phyloP scores from a whole-genome alignment of 345 rosid genomes.

The Lumnitzera racemosa region DNA sequence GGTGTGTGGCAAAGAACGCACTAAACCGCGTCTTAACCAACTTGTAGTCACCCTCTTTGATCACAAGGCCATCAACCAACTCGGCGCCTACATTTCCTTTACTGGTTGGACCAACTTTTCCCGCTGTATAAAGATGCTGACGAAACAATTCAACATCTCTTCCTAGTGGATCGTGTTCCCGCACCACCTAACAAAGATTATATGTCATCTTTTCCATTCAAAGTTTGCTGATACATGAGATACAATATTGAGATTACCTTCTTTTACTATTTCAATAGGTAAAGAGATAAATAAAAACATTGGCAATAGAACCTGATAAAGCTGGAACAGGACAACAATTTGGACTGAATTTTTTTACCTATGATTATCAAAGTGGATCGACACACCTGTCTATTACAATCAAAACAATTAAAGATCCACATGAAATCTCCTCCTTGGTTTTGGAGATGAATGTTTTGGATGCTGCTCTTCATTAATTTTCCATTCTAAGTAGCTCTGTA shows the following conservation, averaged over 20 bases:
- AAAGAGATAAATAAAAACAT: no score
- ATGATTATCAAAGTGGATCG: no score
- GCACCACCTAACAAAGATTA: slow-evolving; percentile 43
- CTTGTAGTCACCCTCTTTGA: slow-evolving; percentile 74
- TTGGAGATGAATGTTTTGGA: no score
- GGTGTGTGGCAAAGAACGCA: slow-evolving; percentile 72
- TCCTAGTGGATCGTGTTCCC: slow-evolving; percentile 71
- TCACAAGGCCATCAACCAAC: slow-evolving; percentile 61
- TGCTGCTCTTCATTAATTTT: neutral
- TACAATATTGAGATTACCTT: no score
- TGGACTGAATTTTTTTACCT: no score
- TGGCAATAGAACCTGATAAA: no score
- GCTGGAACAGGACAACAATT: no score
- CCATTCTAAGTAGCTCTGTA: neutral
- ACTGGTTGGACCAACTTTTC: slow-evolving; percentile 44
- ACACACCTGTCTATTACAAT: no score
- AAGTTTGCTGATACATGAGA: no score
- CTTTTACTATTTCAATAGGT: no score
- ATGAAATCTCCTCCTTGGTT: no score
- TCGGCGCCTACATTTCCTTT: slow-evolving; percentile 62
- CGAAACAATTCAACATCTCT: slow-evolving; percentile 80
- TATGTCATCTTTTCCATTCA: no score
- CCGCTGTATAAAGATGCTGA: slow-evolving; percentile 43
- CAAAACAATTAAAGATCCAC: neutral
- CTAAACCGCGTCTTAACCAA: slow-evolving; percentile 79